A percentile compares a stretch with the other conserved stretches of the same genome.
Evolutionary conservation across 768 basidiomycete genomes (phyloP).

Genomic region (Podaxis sp.): DNA sequence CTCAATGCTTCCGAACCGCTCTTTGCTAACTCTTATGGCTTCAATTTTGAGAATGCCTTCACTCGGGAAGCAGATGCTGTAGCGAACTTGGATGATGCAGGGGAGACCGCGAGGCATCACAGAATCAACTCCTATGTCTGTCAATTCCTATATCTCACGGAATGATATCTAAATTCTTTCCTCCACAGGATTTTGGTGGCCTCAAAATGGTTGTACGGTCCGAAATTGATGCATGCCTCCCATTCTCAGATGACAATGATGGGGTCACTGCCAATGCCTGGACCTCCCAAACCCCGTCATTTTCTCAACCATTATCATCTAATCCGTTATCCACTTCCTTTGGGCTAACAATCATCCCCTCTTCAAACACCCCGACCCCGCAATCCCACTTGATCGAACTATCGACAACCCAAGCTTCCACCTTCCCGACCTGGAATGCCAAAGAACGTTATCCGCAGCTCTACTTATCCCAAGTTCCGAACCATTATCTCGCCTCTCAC

Average conservation of each 20-base stretch:
- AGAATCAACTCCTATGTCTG: constrained; percentile 54
- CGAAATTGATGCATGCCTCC: constrained; percentile 28
- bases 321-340: neutral
- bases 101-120: constrained; percentile 48
- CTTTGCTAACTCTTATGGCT: constrained; percentile 40
- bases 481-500: constrained; percentile 62
- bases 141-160: neutral
- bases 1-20: constrained; percentile 28
- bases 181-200: constrained; percentile 19
- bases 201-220: constrained; percentile 30
- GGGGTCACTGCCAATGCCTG: constrained; percentile 34
- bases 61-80: constrained; percentile 27
- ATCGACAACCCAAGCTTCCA: constrained; percentile 1
- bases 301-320: neutral
- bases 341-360: constrained; percentile 10
- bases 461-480: constrained; percentile 65
- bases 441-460: constrained; percentile 65
- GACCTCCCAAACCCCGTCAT: constrained; percentile 16
- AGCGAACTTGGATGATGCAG: constrained; percentile 30
- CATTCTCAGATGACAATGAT: constrained; percentile 21
- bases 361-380: constrained; percentile 1
- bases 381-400: constrained; percentile 9
- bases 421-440: constrained; percentile 39
- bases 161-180: neutral
- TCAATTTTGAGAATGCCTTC: constrained; percentile 52